These are phyloP conservation scores for Wickerhamomyces silvicola DNA, from an alignment of 805 yeast genomes.

Conservation along the genomic window DNA sequence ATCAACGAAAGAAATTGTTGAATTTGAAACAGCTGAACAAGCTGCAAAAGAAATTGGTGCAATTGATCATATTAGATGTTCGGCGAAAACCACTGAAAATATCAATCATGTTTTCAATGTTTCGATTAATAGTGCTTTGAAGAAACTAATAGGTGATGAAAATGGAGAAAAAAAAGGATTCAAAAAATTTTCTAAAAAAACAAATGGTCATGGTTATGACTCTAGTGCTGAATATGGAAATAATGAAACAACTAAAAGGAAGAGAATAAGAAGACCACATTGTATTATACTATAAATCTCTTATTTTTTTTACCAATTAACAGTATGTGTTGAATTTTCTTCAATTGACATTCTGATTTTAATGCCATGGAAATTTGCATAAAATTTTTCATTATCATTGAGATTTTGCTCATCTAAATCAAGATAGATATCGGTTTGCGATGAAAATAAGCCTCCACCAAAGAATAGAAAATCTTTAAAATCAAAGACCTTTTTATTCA, in stretches of 20 bases:
- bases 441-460: conserved; percentile 1
- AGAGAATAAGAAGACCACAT: too few species aligned
- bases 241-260: too few species aligned
- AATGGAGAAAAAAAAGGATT: too few species aligned
- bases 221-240: too few species aligned
- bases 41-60: conserved; percentile 61
- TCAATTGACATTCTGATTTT: neutral
- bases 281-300: too few species aligned
- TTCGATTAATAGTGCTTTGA: conserved; percentile 33
- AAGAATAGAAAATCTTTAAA: conserved; percentile 1
- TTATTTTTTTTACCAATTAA: conserved; percentile 1
- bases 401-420: neutral
- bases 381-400: neutral
- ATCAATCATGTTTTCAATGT: conserved; percentile 61
- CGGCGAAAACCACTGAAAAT: conserved; percentile 65
- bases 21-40: conserved; percentile 24
- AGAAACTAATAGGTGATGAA: conserved; percentile 3
- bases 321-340: neutral
- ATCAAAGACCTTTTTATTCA: neutral
- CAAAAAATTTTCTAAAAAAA: too few species aligned
- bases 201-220: too few species aligned
- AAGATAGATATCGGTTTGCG: neutral
- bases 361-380: neutral
- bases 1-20: conserved; percentile 34
- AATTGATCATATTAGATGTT: conserved; percentile 67